These are phyloP conservation scores for Cyathus striatus DNA, from an alignment of 768 basidiomycete species.

Conservation along the genomic window DNA sequence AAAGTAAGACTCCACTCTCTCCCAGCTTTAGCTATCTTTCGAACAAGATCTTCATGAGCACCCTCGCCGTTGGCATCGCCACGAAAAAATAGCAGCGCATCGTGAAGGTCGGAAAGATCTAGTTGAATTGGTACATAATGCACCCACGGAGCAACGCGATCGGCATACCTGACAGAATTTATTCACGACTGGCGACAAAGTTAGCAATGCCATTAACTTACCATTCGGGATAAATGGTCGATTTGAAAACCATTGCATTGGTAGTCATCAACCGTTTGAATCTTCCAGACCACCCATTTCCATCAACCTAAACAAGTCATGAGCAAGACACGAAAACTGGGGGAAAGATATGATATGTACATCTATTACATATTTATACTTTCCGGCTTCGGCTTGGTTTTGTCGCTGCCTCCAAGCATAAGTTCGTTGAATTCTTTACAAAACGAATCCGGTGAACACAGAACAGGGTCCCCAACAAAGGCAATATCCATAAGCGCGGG, in stretches of 20 bases:
- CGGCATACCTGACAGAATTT: conserved; percentile 39
- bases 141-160: conserved; percentile 61
- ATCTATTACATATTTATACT: conserved; percentile 58
- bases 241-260: conserved; percentile 62
- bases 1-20: conserved; percentile 29
- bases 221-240: conserved; percentile 76
- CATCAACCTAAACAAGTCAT: conserved; percentile 48
- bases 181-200: background rate
- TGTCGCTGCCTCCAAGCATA: conserved; percentile 49
- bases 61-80: conserved; percentile 53
- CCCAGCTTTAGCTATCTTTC: conserved; percentile 36
- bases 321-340: too few species aligned
- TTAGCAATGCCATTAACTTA: conserved; percentile 18
- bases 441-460: conserved; percentile 39
- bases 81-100: conserved; percentile 69
- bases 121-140: conserved; percentile 71
- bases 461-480: conserved; percentile 38
- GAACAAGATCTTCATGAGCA: conserved; percentile 56
- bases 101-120: conserved; percentile 65
- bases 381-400: conserved; percentile 38
- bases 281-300: conserved; percentile 66
- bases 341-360: conserved; percentile 28
- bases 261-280: conserved; percentile 62
- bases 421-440: conserved; percentile 30
- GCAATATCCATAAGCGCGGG: conserved; percentile 59